These are phyloP conservation scores for Miscanthus lutarioriparius DNA, from an alignment of 176 grass and related monocot genomes.

Conservation along the genomic window DNA sequence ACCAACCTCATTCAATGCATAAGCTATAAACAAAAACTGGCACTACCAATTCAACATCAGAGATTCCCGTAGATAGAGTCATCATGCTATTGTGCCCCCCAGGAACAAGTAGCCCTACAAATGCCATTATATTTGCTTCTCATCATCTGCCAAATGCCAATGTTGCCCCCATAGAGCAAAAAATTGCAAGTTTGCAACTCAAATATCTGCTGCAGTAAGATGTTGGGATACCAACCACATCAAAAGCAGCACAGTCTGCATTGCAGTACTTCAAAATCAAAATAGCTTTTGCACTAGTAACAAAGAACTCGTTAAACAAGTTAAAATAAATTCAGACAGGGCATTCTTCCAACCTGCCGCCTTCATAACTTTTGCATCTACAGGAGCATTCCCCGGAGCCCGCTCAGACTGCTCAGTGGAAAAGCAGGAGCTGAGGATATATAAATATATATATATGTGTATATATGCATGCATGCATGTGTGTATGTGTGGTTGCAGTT, in stretches of 20 bases:
- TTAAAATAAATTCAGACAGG: background rate
- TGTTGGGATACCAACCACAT: background rate
- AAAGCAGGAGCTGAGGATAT: background rate
- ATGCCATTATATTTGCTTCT: constrained; percentile 40
- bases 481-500: background rate
- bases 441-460: background rate
- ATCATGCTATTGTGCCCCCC: constrained; percentile 19
- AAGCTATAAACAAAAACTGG: background rate
- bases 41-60: constrained; percentile 25
- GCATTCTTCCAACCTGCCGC: background rate
- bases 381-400: constrained; percentile 26
- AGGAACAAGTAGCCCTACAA: constrained; percentile 7
- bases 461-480: background rate
- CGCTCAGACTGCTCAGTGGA: background rate
- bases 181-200: background rate
- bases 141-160: background rate
- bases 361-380: constrained; percentile 42
- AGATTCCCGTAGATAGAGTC: constrained; percentile 60
- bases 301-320: background rate
- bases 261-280: background rate
- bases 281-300: background rate
- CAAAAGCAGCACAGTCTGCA: background rate
- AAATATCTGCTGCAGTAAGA: background rate
- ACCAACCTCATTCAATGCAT: background rate
- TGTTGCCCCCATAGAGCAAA: background rate